These are phyloP conservation scores for Guyanaporus albipodus DNA, from an alignment of 768 basidiomycete genomes.

Conservation along the genomic window DNA sequence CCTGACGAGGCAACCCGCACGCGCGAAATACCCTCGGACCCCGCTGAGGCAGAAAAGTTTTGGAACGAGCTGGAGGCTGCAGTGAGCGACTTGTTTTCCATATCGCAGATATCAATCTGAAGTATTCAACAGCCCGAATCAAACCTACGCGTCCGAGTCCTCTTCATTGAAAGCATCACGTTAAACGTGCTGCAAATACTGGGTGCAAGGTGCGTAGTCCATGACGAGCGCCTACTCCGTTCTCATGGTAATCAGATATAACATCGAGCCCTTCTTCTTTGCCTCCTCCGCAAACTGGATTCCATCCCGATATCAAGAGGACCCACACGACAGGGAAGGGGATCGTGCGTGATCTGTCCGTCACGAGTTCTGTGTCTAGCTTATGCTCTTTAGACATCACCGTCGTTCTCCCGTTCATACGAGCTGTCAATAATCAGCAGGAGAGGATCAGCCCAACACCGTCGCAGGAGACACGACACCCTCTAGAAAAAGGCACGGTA, in stretches of 20 bases:
- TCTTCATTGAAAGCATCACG: slow-evolving; percentile 37
- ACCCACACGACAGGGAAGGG: slow-evolving; percentile 19
- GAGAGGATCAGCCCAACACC: slow-evolving; percentile 11
- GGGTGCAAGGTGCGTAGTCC: slow-evolving; percentile 32
- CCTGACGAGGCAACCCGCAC: not conserved
- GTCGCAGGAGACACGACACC: slow-evolving; percentile 11
- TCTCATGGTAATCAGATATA: slow-evolving; percentile 29
- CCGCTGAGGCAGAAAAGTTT: slow-evolving; percentile 7
- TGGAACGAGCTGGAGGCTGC: slow-evolving; percentile 28
- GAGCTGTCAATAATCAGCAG: slow-evolving; percentile 34
- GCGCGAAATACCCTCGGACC: slow-evolving; percentile 18
- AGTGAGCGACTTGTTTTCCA: slow-evolving; percentile 16
- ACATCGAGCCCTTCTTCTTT: slow-evolving; percentile 44
- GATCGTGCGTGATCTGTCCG: slow-evolving; percentile 35
- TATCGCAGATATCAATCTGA: not conserved
- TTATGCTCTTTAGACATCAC: slow-evolving; percentile 36
- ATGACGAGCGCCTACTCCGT: not conserved
- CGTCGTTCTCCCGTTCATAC: slow-evolving; percentile 39
- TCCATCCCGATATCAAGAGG: slow-evolving; percentile 41
- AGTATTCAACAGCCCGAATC: slow-evolving; percentile 15
- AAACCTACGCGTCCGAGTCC: slow-evolving; percentile 28
- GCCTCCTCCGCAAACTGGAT: slow-evolving; percentile 42
- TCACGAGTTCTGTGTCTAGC: not conserved
- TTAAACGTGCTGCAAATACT: slow-evolving; percentile 34
- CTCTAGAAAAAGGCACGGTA: slow-evolving; percentile 1